phyloP scores from a whole-genome alignment of 352 stramenopile genomes.

The Globisporangium parvum region DNA sequence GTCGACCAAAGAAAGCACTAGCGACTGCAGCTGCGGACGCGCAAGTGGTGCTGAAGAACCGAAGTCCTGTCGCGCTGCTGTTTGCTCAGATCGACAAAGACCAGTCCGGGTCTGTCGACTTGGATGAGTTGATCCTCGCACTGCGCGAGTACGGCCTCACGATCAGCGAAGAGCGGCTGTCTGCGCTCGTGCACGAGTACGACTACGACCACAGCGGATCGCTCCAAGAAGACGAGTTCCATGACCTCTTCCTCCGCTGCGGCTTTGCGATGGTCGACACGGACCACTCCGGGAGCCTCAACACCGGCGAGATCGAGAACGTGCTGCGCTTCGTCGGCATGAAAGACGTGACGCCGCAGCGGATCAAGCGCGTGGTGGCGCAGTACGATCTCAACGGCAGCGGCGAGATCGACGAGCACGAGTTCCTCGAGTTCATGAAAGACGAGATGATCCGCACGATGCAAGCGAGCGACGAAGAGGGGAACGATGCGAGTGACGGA shows the following conservation, averaged over 20 bases:
- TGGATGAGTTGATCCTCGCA: slow-evolving; percentile 25
- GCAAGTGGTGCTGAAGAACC: neutral
- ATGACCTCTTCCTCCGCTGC: slow-evolving; percentile 49
- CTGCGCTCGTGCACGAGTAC: slow-evolving; percentile 33
- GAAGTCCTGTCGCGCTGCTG: slow-evolving; percentile 22
- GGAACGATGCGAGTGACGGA: neutral
- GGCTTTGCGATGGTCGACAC: slow-evolving; percentile 57
- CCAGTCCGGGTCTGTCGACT: slow-evolving; percentile 37
- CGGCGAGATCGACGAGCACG: slow-evolving; percentile 65
- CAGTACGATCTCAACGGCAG: slow-evolving; percentile 65
- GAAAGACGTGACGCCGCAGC: slow-evolving; percentile 23
- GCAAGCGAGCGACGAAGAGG: neutral
- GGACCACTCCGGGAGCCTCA: slow-evolving; percentile 46
- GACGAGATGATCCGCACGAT: slow-evolving; percentile 23
- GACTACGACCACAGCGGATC: slow-evolving; percentile 47
- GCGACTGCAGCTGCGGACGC: too few species aligned
- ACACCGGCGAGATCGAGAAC: slow-evolving; percentile 37
- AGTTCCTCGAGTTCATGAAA: slow-evolving; percentile 78
- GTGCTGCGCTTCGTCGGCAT: slow-evolving; percentile 53
- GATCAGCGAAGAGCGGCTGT: slow-evolving; percentile 28
- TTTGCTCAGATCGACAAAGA: slow-evolving; percentile 49
- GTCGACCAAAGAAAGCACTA: slow-evolving; percentile 1
- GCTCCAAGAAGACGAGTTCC: slow-evolving; percentile 40
- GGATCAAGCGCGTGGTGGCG: slow-evolving; percentile 41
- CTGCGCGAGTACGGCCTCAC: slow-evolving; percentile 29